A percentile compares a stretch with the other conserved stretches of the same genome.
These are phyloP conservation scores for Kwoniella pini DNA, from an alignment of 768 basidiomycete species.

Conservation along the genomic window DNA sequence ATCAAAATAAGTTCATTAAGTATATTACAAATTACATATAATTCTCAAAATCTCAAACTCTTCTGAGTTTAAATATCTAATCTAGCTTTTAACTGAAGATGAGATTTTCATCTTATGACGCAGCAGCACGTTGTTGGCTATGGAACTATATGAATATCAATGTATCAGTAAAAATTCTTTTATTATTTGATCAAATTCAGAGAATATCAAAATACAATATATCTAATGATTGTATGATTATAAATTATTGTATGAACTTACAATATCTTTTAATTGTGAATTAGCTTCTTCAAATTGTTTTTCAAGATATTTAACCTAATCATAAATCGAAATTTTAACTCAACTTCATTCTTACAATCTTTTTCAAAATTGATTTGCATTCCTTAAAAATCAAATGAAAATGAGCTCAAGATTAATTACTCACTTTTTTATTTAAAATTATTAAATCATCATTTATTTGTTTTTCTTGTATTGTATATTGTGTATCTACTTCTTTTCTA, in stretches of 20 bases:
- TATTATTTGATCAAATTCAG: no score
- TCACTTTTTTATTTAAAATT: slow-evolving; percentile 81
- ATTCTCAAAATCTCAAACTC: no score
- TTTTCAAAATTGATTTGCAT: background rate
- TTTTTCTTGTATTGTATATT: slow-evolving; percentile 75
- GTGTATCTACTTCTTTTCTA: slow-evolving; percentile 72
- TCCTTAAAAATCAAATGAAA: background rate
- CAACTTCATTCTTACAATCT: background rate
- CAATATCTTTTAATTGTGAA: slow-evolving; percentile 65
- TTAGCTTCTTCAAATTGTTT: slow-evolving; percentile 92
- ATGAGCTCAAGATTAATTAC: background rate
- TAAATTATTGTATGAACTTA: slow-evolving; percentile 24
- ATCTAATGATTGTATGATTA: background rate
- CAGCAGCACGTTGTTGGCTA: slow-evolving; percentile 42
- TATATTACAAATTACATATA: no score
- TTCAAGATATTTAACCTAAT: slow-evolving; percentile 82
- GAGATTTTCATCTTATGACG: background rate
- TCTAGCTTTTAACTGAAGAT: no score
- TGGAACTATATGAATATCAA: slow-evolving; percentile 37
- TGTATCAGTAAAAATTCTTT: no score
- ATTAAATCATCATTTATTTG: slow-evolving; percentile 79
- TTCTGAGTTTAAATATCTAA: no score
- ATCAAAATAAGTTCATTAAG: no score
- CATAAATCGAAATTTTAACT: background rate
- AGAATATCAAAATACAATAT: background rate